Evolutionary conservation across 2,329 filamentous ascomycete genomes (phyloP), one percentile per base, ranked within the genome.

Genomic region (Zymoseptoria crescenta): DNA sequence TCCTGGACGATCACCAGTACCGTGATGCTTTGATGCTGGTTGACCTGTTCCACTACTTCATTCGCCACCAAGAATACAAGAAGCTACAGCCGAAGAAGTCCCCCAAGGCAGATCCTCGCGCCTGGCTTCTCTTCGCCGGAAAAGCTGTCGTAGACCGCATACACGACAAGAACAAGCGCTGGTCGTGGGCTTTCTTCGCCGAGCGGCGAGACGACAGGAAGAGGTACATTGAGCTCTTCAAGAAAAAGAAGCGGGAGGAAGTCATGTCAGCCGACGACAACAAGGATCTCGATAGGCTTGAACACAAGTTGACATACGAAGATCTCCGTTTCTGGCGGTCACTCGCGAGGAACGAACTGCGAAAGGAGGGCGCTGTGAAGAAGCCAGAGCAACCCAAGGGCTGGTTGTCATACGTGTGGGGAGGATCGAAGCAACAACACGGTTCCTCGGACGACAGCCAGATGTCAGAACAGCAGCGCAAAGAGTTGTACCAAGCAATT

Each of bases 301-400:
- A 99, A 72, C 85, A 83, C 78, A 96, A 96, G 72, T 81, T 96
- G 1, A 86, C 82, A 35, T 99, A 99, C 71, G 94, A 99, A 73
- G 95, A 99, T 71, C 80, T 99, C 56, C 87, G 94, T 4, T 99
- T 99, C 76, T 99, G 94, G 92, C 83, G 94, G 63, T 97, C 94
- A 0, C 73, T 99, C 58, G 94, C 93, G 29, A 86, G 94, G 24
- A 99, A 96, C 66, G 89, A 99, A 73, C 79, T 99, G 13, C 91
- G 91, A 68, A 97, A 96, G 72, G 94, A 99, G 63, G 87, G 94
- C 1, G 89, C 89, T 35, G 85, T 93, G n/a, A 85, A 93, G 68
- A 94, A 90, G 68, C 79, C 79, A 8, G 79, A 85, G 58, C 83
- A 87, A 63, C 70, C 67, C 35, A 87, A 90, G 65, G 91, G 90